Base-by-base conservation (phyloP, 208 protist species). In the Hexamita inflata region DNA sequence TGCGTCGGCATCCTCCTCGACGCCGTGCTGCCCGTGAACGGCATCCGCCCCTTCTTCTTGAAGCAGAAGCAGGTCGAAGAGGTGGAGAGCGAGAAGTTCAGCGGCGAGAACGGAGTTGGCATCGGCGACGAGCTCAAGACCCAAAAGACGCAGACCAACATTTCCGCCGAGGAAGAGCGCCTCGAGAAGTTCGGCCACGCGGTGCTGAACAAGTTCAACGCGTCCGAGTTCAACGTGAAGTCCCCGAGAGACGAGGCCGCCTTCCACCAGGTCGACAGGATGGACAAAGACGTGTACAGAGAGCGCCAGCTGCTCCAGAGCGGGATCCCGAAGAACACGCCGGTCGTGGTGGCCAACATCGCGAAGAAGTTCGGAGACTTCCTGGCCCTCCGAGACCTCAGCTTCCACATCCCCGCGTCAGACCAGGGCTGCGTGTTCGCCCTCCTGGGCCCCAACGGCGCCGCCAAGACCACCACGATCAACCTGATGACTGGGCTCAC, bases 391-490 rank as follows among this genome's bases (percentile, higher is more conserved):
- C 39, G 68, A 34, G 68, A 75, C 53, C 15, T 75, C 2, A 41
- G 13, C 2, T 73, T 73, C 41, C 66, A 73, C 66, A 34, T 73
- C n/a, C 66, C 66, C 15, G 40, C 7, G 28, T 59, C 38, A 4
- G n/a, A n/a, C n/a, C n/a, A n/a, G n/a, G n/a, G n/a, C n/a, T 49
- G 73, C 58, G 66, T 58, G 58, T 79, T 82, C 42, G 79, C 64
- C n/a, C 60, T 85, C 35, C 80, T 85, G 0, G 82, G 82, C 0
- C 76, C 75, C 29, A 85, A 83, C 73, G 82, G 82, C 0, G 82
- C 82, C 19, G 82, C 81, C 67, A 85, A 85, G 75, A 78, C 81
- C 29, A 85, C 82, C 11, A 82, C 70, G 0, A 82, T 83, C 40
- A 26, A 58, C 7, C 75, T 77, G 58, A 58, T 77, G 61, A 58